A percentile compares a stretch with the other conserved stretches of the same genome.
These are phyloP conservation scores for Mycena indigotica DNA, from an alignment of 768 basidiomycete species.

Conservation along the genomic window DNA sequence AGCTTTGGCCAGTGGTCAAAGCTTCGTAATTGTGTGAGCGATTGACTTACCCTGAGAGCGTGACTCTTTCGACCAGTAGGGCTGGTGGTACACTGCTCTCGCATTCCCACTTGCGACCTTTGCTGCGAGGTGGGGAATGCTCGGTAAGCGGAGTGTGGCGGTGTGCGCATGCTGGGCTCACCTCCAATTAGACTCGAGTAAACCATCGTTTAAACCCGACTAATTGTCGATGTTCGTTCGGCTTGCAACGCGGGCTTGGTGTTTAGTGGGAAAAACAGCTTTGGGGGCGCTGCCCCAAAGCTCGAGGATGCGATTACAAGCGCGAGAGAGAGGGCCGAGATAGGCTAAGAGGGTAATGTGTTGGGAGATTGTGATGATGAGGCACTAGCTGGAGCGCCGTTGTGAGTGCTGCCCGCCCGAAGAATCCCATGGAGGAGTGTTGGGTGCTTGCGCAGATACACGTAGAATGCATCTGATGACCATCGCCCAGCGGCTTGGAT, in stretches of 20 bases:
- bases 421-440: constrained; percentile 20
- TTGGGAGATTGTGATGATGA: neutral
- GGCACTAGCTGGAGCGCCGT: neutral
- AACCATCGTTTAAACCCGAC: neutral
- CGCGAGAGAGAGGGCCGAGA: neutral
- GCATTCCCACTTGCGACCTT: too few relatives aligned
- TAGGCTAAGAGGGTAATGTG: neutral
- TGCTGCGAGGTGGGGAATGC: too few relatives aligned
- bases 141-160: too few relatives aligned
- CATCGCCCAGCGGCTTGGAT: constrained; percentile 36
- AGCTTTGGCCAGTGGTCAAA: too few relatives aligned
- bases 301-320: neutral
- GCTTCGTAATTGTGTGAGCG: too few relatives aligned
- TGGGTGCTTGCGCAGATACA: constrained; percentile 37
- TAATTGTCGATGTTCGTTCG: neutral
- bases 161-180: too few relatives aligned
- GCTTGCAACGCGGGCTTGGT: too few relatives aligned
- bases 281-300: too few relatives aligned
- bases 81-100: too few relatives aligned
- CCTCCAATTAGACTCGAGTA: neutral
- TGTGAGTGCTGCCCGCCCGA: neutral
- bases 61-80: too few relatives aligned
- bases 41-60: too few relatives aligned
- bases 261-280: neutral
- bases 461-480: constrained; percentile 31